Evolutionary conservation across 306 rosid species (phyloP).

Genomic region (Sicyos baderoa): DNA sequence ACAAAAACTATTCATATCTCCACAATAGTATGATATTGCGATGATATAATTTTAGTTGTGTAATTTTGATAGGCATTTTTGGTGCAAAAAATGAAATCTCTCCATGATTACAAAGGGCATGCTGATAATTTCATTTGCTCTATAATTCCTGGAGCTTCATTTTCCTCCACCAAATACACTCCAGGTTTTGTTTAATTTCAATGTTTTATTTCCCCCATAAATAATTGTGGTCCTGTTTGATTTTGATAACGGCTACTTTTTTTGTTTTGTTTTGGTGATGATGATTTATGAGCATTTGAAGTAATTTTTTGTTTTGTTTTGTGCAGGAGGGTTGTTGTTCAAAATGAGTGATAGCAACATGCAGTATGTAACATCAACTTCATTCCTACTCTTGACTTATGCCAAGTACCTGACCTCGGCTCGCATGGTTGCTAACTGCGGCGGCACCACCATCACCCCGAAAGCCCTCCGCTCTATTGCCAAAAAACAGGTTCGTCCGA

Average conservation of each 20-base stretch:
- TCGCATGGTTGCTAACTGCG: constrained; percentile 52
- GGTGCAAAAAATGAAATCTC: constrained; percentile 50
- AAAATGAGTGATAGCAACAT: constrained; percentile 78
- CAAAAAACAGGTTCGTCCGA: constrained; percentile 52
- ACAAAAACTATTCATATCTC: neutral
- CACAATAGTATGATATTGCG: neutral
- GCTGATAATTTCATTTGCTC: constrained; percentile 89
- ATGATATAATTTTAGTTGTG: neutral
- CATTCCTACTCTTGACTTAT: constrained; percentile 65
- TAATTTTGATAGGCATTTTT: constrained; percentile 55
- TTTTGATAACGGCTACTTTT: constrained; percentile 37
- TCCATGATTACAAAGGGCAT: constrained; percentile 86
- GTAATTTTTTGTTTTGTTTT: neutral
- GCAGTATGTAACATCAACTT: constrained; percentile 92
- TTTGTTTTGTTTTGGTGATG: constrained; percentile 8
- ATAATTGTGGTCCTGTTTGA: constrained; percentile 30
- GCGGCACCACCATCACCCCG: constrained; percentile 53
- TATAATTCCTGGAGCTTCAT: constrained; percentile 60
- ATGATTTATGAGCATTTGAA: neutral
- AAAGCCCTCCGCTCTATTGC: constrained; percentile 59
- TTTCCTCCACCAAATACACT: constrained; percentile 60
- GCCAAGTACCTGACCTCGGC: constrained; percentile 78
- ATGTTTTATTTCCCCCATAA: neutral
- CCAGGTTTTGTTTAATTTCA: constrained; percentile 36
- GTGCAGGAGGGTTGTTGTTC: constrained; percentile 77